A percentile compares a stretch with the other conserved stretches of the same genome.
Evolutionary conservation across 768 basidiomycete genomes (phyloP).

Genomic region (Plicaturopsis crispa): DNA sequence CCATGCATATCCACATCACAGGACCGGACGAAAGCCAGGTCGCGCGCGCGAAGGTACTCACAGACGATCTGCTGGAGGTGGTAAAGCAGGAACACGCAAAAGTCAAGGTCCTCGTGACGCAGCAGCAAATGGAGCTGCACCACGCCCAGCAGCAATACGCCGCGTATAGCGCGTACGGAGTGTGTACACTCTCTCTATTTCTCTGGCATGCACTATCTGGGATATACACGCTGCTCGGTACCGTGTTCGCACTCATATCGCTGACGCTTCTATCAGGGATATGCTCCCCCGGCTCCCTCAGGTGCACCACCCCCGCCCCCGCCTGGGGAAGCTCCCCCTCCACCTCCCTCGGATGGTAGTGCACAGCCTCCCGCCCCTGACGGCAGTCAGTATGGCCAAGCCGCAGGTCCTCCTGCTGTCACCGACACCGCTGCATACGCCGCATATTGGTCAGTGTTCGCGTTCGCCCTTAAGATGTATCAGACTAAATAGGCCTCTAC

Average conservation of each 20-base stretch:
- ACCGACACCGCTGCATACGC: slow-evolving; percentile 43
- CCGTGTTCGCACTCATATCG: slow-evolving; percentile 2
- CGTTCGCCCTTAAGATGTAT: background rate
- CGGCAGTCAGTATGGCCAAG: too few species aligned
- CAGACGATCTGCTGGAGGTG: slow-evolving; percentile 84
- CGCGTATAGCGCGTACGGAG: slow-evolving; percentile 56
- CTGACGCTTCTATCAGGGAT: slow-evolving; percentile 28
- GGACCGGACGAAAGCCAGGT: slow-evolving; percentile 89
- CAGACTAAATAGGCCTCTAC: slow-evolving; percentile 3
- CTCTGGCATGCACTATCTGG: slow-evolving; percentile 8
- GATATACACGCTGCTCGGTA: slow-evolving; percentile 4
- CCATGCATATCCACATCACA: slow-evolving; percentile 91
- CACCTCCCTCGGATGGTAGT: slow-evolving; percentile 42
- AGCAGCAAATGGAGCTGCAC: slow-evolving; percentile 83
- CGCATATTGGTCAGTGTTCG: slow-evolving; percentile 47
- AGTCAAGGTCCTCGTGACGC: slow-evolving; percentile 51
- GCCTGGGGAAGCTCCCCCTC: slow-evolving; percentile 30
- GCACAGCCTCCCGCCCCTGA: too few species aligned
- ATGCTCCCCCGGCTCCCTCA: slow-evolving; percentile 41
- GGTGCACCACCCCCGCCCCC: slow-evolving; percentile 48
- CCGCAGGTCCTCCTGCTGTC: slow-evolving; percentile 28
- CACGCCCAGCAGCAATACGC: slow-evolving; percentile 79
- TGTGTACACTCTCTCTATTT: slow-evolving; percentile 26
- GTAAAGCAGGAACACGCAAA: slow-evolving; percentile 85
- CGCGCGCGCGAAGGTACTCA: slow-evolving; percentile 76